These are phyloP conservation scores for Dichotomocladium elegans DNA, from an alignment of 371 early-diverging fungal species.

Conservation along the genomic window DNA sequence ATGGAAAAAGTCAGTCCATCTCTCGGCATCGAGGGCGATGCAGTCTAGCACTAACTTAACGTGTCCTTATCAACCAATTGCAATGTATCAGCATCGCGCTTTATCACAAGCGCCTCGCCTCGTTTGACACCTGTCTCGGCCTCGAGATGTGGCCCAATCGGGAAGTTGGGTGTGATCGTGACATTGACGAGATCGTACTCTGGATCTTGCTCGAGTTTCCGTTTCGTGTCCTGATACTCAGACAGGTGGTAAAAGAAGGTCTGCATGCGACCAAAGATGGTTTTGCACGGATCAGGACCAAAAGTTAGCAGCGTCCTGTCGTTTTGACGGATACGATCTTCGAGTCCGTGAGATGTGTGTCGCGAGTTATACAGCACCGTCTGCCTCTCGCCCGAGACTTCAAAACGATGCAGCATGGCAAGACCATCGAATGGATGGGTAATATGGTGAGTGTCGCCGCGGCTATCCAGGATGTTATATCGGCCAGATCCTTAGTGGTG, in stretches of 20 bases:
- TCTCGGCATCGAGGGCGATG: too few species aligned
- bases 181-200: conserved; percentile 58
- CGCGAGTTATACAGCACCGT: conserved; percentile 35
- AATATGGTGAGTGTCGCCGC: conserved; percentile 51
- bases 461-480: conserved; percentile 35
- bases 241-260: conserved; percentile 40
- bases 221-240: conserved; percentile 23
- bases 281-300: conserved; percentile 60
- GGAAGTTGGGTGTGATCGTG: conserved; percentile 63
- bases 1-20: too few species aligned
- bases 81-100: conserved; percentile 57
- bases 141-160: conserved; percentile 34
- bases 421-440: conserved; percentile 65
- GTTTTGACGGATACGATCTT: conserved; percentile 24
- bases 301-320: conserved; percentile 45
- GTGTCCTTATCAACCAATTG: conserved; percentile 54
- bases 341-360: conserved; percentile 43
- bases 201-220: conserved; percentile 33
- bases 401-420: conserved; percentile 52
- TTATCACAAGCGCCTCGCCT: conserved; percentile 39
- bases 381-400: conserved; percentile 26
- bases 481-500: conserved; percentile 34
- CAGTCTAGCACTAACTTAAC: conserved; percentile 30
- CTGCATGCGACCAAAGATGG: conserved; percentile 50
- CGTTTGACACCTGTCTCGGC: conserved; percentile 29